Evolutionary conservation across 2,329 filamentous ascomycete genomes (phyloP).

Genomic region (Zasmidium angulare): DNA sequence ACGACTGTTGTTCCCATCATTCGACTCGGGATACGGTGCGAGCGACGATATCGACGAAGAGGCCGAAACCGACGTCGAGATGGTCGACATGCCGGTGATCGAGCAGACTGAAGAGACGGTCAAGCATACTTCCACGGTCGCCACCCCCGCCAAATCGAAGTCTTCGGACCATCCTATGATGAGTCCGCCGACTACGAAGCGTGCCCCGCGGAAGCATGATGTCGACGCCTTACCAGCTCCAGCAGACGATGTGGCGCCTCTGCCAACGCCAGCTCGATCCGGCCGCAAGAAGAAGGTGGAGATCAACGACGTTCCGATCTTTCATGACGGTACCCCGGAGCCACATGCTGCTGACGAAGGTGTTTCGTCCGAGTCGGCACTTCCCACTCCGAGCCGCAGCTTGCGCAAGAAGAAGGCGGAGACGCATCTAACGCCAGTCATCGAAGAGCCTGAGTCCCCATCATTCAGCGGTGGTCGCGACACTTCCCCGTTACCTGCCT

Average conservation of each 20-base stretch:
- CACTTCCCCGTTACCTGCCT: constrained; percentile 2
- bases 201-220: constrained; percentile 13
- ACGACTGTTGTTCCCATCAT: constrained; percentile 65
- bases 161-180: constrained; percentile 10
- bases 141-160: constrained; percentile 21
- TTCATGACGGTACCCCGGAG: constrained; percentile 29
- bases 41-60: constrained; percentile 59
- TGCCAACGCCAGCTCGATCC: constrained; percentile 22
- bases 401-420: constrained; percentile 31
- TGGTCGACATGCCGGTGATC: constrained; percentile 22
- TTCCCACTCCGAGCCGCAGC: constrained; percentile 14
- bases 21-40: constrained; percentile 3
- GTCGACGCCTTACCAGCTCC: constrained; percentile 23
- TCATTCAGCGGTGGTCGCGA: constrained; percentile 4
- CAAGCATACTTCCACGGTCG: neutral
- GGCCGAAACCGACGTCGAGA: constrained; percentile 54
- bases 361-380: neutral
- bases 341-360: neutral
- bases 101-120: neutral
- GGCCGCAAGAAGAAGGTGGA: constrained; percentile 31
- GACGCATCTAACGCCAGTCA: constrained; percentile 19
- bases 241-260: constrained; percentile 4
- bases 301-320: constrained; percentile 20
- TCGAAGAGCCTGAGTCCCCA: constrained; percentile 29
- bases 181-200: constrained; percentile 19